Conservation (phyloP, 148 eudicot species). For the Nepenthes mirabilis region DNA sequence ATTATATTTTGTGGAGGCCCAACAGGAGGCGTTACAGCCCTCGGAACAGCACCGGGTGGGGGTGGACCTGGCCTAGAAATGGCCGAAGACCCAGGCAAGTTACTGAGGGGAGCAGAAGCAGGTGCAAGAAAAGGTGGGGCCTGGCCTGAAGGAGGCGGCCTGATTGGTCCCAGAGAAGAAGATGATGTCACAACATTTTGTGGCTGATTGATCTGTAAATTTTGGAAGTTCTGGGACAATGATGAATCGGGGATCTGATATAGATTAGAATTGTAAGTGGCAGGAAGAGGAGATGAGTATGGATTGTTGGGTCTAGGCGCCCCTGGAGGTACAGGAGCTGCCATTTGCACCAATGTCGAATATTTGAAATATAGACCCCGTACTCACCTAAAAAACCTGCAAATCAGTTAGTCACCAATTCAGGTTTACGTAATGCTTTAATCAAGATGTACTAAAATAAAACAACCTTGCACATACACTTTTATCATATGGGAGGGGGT, state of each 20-base stretch:
- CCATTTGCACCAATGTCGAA: constrained; percentile 23
- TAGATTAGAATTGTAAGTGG: constrained; percentile 44
- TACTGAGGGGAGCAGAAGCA: constrained; percentile 19
- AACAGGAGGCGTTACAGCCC: constrained; percentile 35
- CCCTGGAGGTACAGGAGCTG: constrained; percentile 59
- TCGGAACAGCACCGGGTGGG: constrained; percentile 64
- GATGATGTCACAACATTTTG: constrained; percentile 24
- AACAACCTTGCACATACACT: no score
- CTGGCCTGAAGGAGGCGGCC: constrained; percentile 52
- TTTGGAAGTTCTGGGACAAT: constrained; percentile 57
- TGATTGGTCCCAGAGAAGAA: constrained; percentile 18
- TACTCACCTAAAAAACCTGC: no score
- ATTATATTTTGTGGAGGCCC: constrained; percentile 36
- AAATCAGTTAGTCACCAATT: no score
- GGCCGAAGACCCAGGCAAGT: constrained; percentile 32
- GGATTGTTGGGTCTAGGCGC: constrained; percentile 69
- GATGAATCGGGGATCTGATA: constrained; percentile 19
- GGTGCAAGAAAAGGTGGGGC: constrained; percentile 43
- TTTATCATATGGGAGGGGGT: no score
- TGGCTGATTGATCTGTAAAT: constrained; percentile 54
- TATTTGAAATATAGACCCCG: constrained; percentile 2
- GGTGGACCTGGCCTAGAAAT: constrained; percentile 57
- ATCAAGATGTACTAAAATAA: no score
- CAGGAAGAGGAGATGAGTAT: constrained; percentile 25
- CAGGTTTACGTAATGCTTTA: no score